Conservation (phyloP, 768 basidiomycete genomes). For the Calocybe gangraenosa region DNA sequence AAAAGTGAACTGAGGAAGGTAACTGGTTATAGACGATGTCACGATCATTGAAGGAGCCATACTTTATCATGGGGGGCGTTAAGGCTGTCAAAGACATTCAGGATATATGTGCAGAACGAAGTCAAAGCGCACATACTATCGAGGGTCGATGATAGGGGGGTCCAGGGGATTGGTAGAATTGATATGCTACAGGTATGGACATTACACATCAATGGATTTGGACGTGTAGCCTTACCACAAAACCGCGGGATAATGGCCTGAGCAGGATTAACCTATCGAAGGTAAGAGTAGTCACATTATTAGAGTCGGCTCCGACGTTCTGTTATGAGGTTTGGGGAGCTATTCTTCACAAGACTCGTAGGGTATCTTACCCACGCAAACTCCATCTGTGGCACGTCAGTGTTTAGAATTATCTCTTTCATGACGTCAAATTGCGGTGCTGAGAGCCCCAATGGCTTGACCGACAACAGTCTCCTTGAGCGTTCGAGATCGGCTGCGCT, state of each 20-base stretch:
- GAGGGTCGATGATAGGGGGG: slow-evolving; percentile 11
- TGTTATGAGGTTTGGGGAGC: background rate
- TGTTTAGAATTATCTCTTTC: slow-evolving; percentile 5
- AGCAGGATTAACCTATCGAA: slow-evolving; percentile 12
- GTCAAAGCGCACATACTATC: slow-evolving; percentile 6
- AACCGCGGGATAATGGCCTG: slow-evolving; percentile 14
- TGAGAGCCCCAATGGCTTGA: background rate
- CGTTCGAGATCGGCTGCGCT: slow-evolving; percentile 6
- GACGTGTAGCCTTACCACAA: slow-evolving; percentile 12
- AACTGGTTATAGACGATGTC: background rate
- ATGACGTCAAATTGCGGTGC: slow-evolving; percentile 7
- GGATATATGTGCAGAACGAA: background rate
- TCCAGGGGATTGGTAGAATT: slow-evolving; percentile 12
- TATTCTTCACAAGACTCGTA: background rate
- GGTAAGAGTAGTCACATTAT: slow-evolving; percentile 7
- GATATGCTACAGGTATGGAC: slow-evolving; percentile 9
- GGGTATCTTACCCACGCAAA: slow-evolving; percentile 11
- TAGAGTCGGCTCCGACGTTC: slow-evolving; percentile 9
- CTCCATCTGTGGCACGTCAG: slow-evolving; percentile 11
- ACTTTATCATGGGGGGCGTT: slow-evolving; percentile 14
- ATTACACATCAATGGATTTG: background rate
- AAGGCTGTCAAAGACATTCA: background rate
- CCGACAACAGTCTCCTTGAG: slow-evolving; percentile 3
- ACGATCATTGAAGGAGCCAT: background rate
- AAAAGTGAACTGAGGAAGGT: slow-evolving; percentile 7